Evolutionary conservation across 139 green algal genomes (phyloP).

Genomic region (Diplosphaera chodatii): DNA sequence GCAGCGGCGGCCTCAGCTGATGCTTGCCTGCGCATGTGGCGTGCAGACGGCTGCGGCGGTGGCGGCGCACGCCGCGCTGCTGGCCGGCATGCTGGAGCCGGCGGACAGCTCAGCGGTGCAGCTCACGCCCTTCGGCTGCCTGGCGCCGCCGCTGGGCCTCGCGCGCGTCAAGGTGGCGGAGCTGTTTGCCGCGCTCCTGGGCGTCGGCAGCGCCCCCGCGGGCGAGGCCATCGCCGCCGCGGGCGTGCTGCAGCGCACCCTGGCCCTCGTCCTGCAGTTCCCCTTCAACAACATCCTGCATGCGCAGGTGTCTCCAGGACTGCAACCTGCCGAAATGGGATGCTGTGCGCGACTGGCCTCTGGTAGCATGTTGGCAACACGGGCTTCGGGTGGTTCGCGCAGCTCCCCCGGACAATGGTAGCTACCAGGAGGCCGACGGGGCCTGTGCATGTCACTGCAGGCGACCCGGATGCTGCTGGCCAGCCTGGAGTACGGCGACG

Average conservation of each 20-base stretch:
- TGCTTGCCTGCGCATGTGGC: too few relatives aligned
- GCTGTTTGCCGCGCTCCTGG: slow-evolving; percentile 71
- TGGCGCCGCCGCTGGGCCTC: slow-evolving; percentile 63
- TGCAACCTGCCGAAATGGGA: too few relatives aligned
- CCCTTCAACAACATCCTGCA: slow-evolving; percentile 93
- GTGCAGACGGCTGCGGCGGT: slow-evolving; percentile 27
- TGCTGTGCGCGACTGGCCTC: too few relatives aligned
- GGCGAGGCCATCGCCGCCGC: slow-evolving; percentile 48
- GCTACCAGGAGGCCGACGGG: too few relatives aligned
- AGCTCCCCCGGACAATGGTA: too few relatives aligned
- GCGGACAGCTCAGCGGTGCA: slow-evolving; percentile 23
- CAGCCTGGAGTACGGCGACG: slow-evolving; percentile 23
- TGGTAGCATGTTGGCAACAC: too few relatives aligned
- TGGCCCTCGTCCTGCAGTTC: slow-evolving; percentile 69
- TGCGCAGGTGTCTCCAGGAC: slow-evolving; percentile 63
- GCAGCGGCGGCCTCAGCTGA: too few relatives aligned
- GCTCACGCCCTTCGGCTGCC: slow-evolving; percentile 69
- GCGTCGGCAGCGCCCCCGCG: slow-evolving; percentile 42
- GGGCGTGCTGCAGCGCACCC: slow-evolving; percentile 36
- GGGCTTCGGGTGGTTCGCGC: too few relatives aligned
- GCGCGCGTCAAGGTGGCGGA: slow-evolving; percentile 69
- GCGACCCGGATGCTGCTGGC: slow-evolving; percentile 14
- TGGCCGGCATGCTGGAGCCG: slow-evolving; percentile 23
- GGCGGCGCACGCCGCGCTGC: background rate
- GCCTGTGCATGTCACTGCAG: background rate